Evolutionary conservation across 148 eudicot species (phyloP).

Genomic region (Rhododendron mucronatum): DNA sequence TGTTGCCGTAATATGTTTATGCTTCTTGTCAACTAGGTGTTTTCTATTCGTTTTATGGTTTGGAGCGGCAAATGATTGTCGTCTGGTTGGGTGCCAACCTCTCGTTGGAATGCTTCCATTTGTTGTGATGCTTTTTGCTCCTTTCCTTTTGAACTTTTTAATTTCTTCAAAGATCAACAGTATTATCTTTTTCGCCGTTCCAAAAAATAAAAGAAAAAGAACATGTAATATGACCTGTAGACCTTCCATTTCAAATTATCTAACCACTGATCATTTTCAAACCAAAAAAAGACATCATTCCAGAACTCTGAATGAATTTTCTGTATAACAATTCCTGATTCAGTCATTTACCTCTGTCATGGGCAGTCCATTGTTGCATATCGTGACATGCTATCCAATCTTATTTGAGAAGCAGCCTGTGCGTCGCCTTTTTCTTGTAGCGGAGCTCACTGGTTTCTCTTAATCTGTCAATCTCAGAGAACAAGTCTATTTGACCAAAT

Average conservation of each 20-base stretch:
- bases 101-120: too few relatives aligned
- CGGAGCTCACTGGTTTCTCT: constrained; percentile 79
- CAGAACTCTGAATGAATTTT: not conserved
- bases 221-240: not conserved
- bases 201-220: too few relatives aligned
- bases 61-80: too few relatives aligned
- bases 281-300: not conserved
- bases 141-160: too few relatives aligned
- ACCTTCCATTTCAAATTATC: not conserved
- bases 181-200: too few relatives aligned
- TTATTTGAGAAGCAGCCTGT: constrained; percentile 71
- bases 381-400: constrained; percentile 75
- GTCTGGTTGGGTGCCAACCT: too few relatives aligned
- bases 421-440: constrained; percentile 70
- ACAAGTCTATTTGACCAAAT: constrained; percentile 72
- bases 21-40: too few relatives aligned
- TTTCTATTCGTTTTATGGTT: too few relatives aligned
- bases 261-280: not conserved
- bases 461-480: constrained; percentile 56
- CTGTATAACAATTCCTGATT: not conserved
- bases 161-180: too few relatives aligned
- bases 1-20: too few relatives aligned
- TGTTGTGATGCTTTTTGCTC: too few relatives aligned
- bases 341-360: constrained; percentile 58
- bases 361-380: constrained; percentile 73